Percentiles rank a stretch among this genome's conserved stretches.
Conservation (phyloP, 2,329 filamentous ascomycete species). For the Aspergillus clavatus region DNA sequence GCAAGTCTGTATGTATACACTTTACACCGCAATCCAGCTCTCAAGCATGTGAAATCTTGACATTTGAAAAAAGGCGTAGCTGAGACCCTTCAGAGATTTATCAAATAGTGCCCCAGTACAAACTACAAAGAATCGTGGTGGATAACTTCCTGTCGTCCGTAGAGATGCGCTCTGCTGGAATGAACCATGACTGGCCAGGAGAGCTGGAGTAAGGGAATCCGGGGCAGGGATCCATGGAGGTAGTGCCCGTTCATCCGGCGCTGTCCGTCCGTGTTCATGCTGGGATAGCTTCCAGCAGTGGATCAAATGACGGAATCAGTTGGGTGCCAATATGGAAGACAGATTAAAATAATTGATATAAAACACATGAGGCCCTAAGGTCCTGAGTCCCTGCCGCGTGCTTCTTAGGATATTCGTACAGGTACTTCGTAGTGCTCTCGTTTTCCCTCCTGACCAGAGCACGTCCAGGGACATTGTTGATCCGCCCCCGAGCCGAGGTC, state of each 20-base stretch:
- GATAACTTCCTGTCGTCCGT: background rate
- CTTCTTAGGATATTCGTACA: no score
- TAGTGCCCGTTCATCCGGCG: constrained; percentile 14
- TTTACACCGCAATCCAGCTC: no score
- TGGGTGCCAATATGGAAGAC: background rate
- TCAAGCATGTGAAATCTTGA: background rate
- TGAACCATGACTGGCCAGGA: background rate
- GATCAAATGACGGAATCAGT: background rate
- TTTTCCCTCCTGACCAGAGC: background rate
- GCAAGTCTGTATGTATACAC: no score
- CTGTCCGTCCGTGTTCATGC: background rate
- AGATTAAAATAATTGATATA: no score
- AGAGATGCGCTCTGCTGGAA: background rate
- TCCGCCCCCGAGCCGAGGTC: constrained; percentile 26
- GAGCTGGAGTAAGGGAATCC: constrained; percentile 6
- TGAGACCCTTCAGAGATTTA: no score
- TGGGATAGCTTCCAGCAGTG: background rate
- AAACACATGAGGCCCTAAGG: no score
- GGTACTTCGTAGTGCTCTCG: background rate
- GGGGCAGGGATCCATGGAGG: background rate
- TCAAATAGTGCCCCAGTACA: no score
- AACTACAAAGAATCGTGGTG: no score
- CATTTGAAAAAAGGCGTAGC: background rate
- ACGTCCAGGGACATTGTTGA: constrained; percentile 4
- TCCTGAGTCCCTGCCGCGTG: no score